A percentile compares a stretch with the other conserved stretches of the same genome.
These are phyloP conservation scores for Aphanocladium album DNA, from an alignment of 2,329 filamentous ascomycete species.

Conservation along the genomic window DNA sequence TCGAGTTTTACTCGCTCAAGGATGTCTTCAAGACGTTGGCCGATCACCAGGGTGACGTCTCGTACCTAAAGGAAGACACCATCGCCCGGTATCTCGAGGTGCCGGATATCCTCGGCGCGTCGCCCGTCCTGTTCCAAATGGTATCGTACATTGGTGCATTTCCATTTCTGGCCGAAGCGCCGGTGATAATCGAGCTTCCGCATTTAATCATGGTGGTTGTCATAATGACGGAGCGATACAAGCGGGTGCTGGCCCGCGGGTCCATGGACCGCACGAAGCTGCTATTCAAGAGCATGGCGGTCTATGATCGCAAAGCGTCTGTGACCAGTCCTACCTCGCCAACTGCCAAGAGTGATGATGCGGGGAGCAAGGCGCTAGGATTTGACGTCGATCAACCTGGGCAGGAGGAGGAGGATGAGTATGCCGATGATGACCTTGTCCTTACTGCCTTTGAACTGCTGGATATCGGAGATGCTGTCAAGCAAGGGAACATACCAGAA, in stretches of 20 bases:
- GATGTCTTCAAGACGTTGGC: slow-evolving; percentile 68
- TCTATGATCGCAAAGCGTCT: slow-evolving; percentile 58
- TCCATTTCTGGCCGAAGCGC: slow-evolving; percentile 66
- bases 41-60: slow-evolving; percentile 55
- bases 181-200: slow-evolving; percentile 63
- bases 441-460: slow-evolving; percentile 65
- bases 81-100: slow-evolving; percentile 68
- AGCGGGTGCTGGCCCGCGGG: slow-evolving; percentile 54
- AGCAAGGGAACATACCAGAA: slow-evolving; percentile 43
- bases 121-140: slow-evolving; percentile 67
- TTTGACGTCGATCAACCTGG: slow-evolving; percentile 43
- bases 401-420: slow-evolving; percentile 34
- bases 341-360: not conserved
- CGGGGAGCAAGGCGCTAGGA: slow-evolving; percentile 22
- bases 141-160: slow-evolving; percentile 67
- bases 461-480: slow-evolving; percentile 57
- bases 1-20: slow-evolving; percentile 69
- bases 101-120: slow-evolving; percentile 62
- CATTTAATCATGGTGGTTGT: slow-evolving; percentile 68
- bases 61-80: slow-evolving; percentile 64
- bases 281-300: slow-evolving; percentile 66
- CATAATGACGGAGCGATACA: slow-evolving; percentile 66
- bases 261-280: slow-evolving; percentile 57
- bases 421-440: slow-evolving; percentile 57
- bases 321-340: slow-evolving; percentile 19